Conservation (phyloP, 192 early-diverging fungal genomes). For the Anaeromyces robustus region DNA sequence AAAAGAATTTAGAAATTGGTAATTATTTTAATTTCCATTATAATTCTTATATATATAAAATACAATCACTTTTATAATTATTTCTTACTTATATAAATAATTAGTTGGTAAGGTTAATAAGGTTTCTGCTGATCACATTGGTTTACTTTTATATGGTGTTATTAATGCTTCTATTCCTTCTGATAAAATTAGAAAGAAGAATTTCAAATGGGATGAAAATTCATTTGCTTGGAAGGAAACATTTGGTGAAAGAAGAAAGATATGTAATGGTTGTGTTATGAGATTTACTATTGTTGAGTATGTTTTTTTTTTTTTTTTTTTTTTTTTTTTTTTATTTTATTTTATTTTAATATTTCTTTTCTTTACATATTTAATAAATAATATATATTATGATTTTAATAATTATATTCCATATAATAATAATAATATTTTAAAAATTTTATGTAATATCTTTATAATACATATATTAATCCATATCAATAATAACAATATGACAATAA, state of each 20-base stretch:
- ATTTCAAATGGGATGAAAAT: conserved; percentile 44
- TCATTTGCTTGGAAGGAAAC: not conserved
- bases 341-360: too few species aligned
- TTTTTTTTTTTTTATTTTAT: too few species aligned
- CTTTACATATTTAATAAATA: too few species aligned
- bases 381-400: too few species aligned
- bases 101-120: conserved; percentile 72
- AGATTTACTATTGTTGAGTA: not conserved
- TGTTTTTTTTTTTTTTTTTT: not conserved
- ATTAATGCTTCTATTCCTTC: conserved; percentile 92
- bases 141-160: conserved; percentile 76
- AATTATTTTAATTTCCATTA: too few species aligned
- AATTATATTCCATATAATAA: too few species aligned
- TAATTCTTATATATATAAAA: too few species aligned
- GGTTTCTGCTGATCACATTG: conserved; percentile 86
- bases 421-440: too few species aligned
- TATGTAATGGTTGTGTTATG: not conserved
- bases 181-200: conserved; percentile 53
- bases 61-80: too few species aligned
- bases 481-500: too few species aligned
- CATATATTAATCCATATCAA: too few species aligned
- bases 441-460: too few species aligned
- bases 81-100: not conserved
- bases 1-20: conserved; percentile 41
- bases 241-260: not conserved